A percentile compares a stretch with the other conserved stretches of the same genome.
These are phyloP conservation scores for Curvularia hawaiiensis DNA, from an alignment of 2,329 filamentous ascomycete genomes.

Conservation along the genomic window DNA sequence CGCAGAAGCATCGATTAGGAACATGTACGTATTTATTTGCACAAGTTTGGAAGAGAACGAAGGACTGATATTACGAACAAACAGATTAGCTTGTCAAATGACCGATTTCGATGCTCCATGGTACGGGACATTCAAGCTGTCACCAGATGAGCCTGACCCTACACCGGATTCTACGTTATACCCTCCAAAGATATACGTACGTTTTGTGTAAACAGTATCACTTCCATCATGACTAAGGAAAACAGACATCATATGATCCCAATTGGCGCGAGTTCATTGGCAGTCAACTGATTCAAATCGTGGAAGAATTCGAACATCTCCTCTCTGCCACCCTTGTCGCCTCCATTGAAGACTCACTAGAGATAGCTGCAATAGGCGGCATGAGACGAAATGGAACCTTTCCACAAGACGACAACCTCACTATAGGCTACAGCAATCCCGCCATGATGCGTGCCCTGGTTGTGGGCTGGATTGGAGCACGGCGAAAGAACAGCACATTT, in stretches of 20 bases:
- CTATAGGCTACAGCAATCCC: too few relatives aligned
- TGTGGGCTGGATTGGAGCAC: too few relatives aligned
- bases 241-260: slow-evolving; percentile 22
- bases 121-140: slow-evolving; percentile 51
- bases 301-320: slow-evolving; percentile 10
- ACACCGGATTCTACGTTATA: slow-evolving; percentile 38
- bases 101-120: slow-evolving; percentile 48
- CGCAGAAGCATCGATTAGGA: slow-evolving; percentile 45
- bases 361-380: too few relatives aligned
- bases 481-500: too few relatives aligned
- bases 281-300: slow-evolving; percentile 45
- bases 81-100: slow-evolving; percentile 37
- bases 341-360: too few relatives aligned
- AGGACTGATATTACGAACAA: neutral
- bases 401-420: too few relatives aligned
- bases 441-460: too few relatives aligned
- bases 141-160: slow-evolving; percentile 49
- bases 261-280: slow-evolving; percentile 50
- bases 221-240: neutral
- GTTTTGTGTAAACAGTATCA: neutral
- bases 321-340: too few relatives aligned
- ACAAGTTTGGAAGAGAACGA: neutral
- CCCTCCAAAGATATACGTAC: slow-evolving; percentile 34
- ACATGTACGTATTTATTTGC: slow-evolving; percentile 22
- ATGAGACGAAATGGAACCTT: too few relatives aligned